phyloP scores from a whole-genome alignment of 2,329 filamentous ascomycete genomes.

The Nakataea oryzae region DNA sequence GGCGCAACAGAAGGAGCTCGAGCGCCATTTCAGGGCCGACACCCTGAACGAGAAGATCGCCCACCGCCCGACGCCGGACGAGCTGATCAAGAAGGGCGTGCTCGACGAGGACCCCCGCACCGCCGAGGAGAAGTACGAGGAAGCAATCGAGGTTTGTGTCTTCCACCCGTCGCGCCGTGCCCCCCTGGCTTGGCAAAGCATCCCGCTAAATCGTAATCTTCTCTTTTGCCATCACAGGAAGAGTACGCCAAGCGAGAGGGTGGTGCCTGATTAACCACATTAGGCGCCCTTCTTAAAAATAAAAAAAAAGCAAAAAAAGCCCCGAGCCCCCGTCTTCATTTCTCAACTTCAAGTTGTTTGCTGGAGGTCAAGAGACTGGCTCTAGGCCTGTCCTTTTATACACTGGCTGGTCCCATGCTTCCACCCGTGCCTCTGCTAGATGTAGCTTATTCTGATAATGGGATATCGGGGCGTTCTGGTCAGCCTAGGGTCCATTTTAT shows the following conservation, averaged over 20 bases:
- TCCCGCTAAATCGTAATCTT: conserved; percentile 21
- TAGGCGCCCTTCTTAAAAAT: too few species aligned
- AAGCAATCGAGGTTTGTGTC: conserved; percentile 38
- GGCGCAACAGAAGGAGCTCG: conserved; percentile 73
- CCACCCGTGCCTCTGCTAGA: not conserved
- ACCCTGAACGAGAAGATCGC: conserved; percentile 79
- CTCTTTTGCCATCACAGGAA: conserved; percentile 25
- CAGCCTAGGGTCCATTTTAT: not conserved
- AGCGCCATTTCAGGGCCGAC: conserved; percentile 81
- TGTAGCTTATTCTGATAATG: not conserved
- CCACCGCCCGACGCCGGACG: conserved; percentile 64
- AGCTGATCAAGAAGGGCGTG: conserved; percentile 70
- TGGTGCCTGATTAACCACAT: conserved; percentile 31
- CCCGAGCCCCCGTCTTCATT: not conserved
- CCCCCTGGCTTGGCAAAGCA: not conserved
- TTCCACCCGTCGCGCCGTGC: too few species aligned
- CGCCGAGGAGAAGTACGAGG: conserved; percentile 45
- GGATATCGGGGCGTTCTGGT: not conserved
- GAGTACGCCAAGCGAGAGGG: conserved; percentile 53
- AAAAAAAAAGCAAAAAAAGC: too few species aligned
- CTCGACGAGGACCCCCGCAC: conserved; percentile 56
- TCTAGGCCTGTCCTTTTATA: not conserved
- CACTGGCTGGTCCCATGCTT: not conserved
- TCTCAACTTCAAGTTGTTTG: not conserved
- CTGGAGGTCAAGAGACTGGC: not conserved